Percentiles rank a stretch among this genome's conserved stretches.
These are phyloP conservation scores for Trichophyton equinum DNA, from an alignment of 2,329 filamentous ascomycete genomes.

Conservation along the genomic window DNA sequence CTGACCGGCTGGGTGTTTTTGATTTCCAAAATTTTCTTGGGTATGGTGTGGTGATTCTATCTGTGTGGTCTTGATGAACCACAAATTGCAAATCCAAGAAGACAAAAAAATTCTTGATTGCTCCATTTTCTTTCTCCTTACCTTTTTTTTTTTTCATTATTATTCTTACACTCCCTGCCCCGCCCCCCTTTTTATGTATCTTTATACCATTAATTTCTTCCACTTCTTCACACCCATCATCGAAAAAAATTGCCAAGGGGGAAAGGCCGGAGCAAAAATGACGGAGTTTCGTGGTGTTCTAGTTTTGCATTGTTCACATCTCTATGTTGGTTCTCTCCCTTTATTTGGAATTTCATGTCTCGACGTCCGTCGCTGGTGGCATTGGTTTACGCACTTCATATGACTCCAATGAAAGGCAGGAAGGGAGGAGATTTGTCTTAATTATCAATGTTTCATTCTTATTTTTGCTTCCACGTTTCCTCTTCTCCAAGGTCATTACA, in stretches of 20 bases:
- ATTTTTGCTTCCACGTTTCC: no score
- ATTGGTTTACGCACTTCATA: background rate
- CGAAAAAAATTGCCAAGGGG: background rate
- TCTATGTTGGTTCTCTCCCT: background rate
- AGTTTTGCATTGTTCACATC: background rate
- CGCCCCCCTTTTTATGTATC: background rate
- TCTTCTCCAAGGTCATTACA: background rate
- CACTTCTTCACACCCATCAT: background rate
- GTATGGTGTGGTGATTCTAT: background rate
- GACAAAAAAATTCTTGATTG: background rate
- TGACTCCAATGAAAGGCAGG: background rate
- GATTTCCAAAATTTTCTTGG: background rate
- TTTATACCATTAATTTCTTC: background rate
- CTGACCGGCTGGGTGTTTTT: background rate
- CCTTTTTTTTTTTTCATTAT: background rate
- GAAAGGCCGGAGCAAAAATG: background rate
- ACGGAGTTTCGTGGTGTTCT: background rate
- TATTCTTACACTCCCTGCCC: background rate
- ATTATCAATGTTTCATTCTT: background rate
- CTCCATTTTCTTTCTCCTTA: background rate
- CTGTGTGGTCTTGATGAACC: background rate
- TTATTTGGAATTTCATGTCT: background rate
- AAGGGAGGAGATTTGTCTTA: background rate
- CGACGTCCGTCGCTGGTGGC: background rate
- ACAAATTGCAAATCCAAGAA: background rate